Percentiles rank a stretch among this genome's conserved stretches.
phyloP scores from a whole-genome alignment of 768 basidiomycete species.

The Inosperma sp. region DNA sequence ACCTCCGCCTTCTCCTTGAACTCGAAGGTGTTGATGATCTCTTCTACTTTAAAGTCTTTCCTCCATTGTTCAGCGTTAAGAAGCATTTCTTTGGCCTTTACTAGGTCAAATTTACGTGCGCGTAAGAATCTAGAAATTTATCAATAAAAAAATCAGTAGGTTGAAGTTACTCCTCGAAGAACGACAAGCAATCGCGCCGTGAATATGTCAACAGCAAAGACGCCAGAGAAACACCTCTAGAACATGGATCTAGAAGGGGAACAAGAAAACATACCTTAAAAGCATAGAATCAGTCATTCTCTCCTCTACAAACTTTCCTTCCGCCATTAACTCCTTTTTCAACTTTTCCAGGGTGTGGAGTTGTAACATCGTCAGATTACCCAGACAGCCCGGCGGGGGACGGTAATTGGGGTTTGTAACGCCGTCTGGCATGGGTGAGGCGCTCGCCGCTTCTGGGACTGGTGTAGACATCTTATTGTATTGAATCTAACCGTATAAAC shows the following conservation, averaged over 20 bases:
- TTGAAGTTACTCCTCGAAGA: no score
- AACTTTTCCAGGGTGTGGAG: conserved; percentile 66
- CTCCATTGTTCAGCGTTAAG: conserved; percentile 83
- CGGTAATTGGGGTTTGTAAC: conserved; percentile 62
- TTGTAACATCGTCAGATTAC: conserved; percentile 68
- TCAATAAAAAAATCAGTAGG: no score
- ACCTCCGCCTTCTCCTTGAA: conserved; percentile 81
- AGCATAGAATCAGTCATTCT: conserved; percentile 70
- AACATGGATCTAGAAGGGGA: neutral
- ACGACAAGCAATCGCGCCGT: neutral
- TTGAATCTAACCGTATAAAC: no score
- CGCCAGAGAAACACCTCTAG: neutral
- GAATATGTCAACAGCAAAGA: neutral
- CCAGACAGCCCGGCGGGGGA: conserved; percentile 68
- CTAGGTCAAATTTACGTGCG: conserved; percentile 88
- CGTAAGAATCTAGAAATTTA: conserved; percentile 71
- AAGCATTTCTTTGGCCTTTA: conserved; percentile 81
- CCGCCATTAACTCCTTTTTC: conserved; percentile 58
- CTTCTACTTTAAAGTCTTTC: conserved; percentile 76
- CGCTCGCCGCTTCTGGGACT: conserved; percentile 40
- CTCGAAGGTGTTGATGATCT: conserved; percentile 73
- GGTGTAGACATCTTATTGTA: conserved; percentile 2
- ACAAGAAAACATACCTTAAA: conserved; percentile 45
- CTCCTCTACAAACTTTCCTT: conserved; percentile 55
- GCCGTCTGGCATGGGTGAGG: conserved; percentile 51